These are phyloP conservation scores for Chalciporus piperatus DNA, from an alignment of 768 basidiomycete species.

Conservation along the genomic window DNA sequence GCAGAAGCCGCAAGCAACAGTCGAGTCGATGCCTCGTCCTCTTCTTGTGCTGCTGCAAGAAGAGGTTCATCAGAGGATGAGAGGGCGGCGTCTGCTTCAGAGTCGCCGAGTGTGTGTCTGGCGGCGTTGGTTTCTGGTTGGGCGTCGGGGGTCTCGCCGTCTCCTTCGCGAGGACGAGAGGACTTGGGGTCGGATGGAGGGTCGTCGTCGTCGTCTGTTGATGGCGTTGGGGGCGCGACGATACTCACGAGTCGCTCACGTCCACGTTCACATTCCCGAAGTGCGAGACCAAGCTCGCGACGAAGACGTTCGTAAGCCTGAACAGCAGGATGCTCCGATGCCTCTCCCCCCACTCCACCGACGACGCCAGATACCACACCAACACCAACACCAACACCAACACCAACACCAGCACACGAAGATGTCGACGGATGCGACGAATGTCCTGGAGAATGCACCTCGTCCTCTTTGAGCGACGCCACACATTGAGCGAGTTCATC, in stretches of 20 bases:
- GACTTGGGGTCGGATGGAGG: conserved; percentile 30
- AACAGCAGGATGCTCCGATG: conserved; percentile 47
- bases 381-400: not conserved
- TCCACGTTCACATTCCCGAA: conserved; percentile 82
- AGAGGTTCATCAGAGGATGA: conserved; percentile 27
- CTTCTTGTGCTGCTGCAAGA: not conserved
- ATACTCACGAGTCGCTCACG: conserved; percentile 60
- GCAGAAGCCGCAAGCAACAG: conserved; percentile 50
- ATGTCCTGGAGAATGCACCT: conserved; percentile 13
- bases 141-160: too few relatives aligned
- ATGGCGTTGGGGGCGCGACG: conserved; percentile 42
- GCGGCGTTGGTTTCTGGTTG: not conserved
- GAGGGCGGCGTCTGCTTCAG: conserved; percentile 1
- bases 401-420: conserved; percentile 8
- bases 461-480: conserved; percentile 46
- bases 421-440: conserved; percentile 22
- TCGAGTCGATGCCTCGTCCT: conserved; percentile 58
- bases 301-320: conserved; percentile 74
- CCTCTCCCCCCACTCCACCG: conserved; percentile 3
- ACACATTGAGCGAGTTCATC: conserved; percentile 67
- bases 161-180: too few relatives aligned
- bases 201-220: conserved; percentile 41
- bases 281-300: conserved; percentile 70
- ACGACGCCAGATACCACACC: not conserved
- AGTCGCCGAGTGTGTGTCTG: not conserved